Conservation (phyloP, 1,284 basidiomycete species). For the Puccinia coronata region DNA sequence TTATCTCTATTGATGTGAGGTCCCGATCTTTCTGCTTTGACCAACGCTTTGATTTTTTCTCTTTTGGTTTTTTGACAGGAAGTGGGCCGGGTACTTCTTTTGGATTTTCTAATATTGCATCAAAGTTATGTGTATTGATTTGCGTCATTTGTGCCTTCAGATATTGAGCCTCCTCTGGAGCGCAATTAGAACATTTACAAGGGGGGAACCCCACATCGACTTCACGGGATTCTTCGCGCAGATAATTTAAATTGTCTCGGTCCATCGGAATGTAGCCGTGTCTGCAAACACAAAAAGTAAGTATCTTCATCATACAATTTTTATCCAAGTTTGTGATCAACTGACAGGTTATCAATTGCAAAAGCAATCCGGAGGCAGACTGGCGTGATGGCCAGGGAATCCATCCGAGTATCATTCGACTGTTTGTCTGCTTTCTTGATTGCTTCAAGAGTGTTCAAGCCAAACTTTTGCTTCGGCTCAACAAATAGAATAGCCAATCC, state of each 20-base stretch:
- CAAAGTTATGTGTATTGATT: neutral
- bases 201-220: neutral
- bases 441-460: neutral
- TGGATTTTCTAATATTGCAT: neutral
- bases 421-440: neutral
- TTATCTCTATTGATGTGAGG: too few relatives aligned
- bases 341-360: neutral
- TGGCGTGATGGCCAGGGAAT: neutral
- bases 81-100: too few relatives aligned
- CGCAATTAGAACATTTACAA: slow-evolving; percentile 1
- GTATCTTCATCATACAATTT: too few relatives aligned
- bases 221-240: neutral
- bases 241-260: neutral
- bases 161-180: neutral
- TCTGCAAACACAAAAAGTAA: neutral
- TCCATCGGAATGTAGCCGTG: neutral
- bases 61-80: too few relatives aligned
- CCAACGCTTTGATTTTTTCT: too few relatives aligned
- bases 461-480: neutral
- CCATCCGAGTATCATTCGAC: slow-evolving; percentile 1
- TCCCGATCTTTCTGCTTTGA: too few relatives aligned
- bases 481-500: neutral
- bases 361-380: neutral
- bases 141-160: neutral
- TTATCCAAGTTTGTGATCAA: neutral